Base-by-base conservation (phyloP, 2,329 filamentous ascomycete species). In the Aureobasidium namibiae region DNA sequence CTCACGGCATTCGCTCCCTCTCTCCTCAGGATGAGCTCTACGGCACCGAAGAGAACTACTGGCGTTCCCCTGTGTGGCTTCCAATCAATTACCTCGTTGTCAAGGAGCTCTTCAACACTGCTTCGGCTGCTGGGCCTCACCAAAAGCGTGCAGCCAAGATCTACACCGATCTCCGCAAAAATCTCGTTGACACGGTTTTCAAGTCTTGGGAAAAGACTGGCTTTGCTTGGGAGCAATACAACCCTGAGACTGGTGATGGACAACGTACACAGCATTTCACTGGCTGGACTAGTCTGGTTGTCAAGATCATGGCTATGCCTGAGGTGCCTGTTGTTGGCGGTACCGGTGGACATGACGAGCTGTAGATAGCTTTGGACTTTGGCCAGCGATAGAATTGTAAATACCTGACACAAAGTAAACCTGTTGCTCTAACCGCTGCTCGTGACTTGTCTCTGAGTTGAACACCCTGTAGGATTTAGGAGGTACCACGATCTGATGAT, bases 161-260 rank as follows among this genome's bases (percentile, higher is more conserved):
- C 61, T 97, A 96, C 76, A 84, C 78, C 16, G 78, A 82, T 33
- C 82, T 97, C 49, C 85, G 94, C 58, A 83, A 82, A 72, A 97
- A 96, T 69, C 76, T 99, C 13, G 88, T 97, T 46, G 82, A 91
- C 54, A 97, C 92, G 1, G 88, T 97, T 14, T 96, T 88, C 76
- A 82, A 86, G 60, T 86, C 86, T 71, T 99, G 92, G 92, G 79
- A 86, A 70, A 84, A 89, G 69, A 97, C 94, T 0, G 92, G 92
- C 18, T 97, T 97, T 71, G 94, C 92, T 0, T 99, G 92, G 92
- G 94, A 99, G 75, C 94, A 99, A 76, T 99, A 97, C 73, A 90
- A 95, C 71, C 90, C 92, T 0, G 90, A 96, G 67, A 95, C 90
- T 3, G 94, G 94, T 46, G 82, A 83, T 56, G 94, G 94, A n/a